phyloP scores from a whole-genome alignment of 495 filamentous ascomycete genomes.

The Platismatia glauca region DNA sequence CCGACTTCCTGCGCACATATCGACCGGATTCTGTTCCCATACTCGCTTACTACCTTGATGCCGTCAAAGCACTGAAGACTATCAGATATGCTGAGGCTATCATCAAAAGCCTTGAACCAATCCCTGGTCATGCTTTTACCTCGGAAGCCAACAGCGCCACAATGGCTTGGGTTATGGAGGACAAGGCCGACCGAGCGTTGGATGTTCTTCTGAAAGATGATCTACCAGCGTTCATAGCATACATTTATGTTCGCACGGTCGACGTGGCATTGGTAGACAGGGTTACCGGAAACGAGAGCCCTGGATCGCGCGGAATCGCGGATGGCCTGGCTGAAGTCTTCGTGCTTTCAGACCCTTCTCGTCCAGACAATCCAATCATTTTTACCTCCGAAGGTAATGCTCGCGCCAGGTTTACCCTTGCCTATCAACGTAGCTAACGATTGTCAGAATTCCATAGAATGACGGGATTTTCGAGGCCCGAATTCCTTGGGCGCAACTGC shows the following conservation, averaged over 20 bases:
- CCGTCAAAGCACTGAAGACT: slow-evolving; percentile 60
- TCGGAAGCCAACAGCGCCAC: slow-evolving; percentile 36
- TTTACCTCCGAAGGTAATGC: slow-evolving; percentile 53
- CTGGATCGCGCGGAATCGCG: slow-evolving; percentile 46
- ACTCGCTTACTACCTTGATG: slow-evolving; percentile 56
- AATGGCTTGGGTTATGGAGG: slow-evolving; percentile 45
- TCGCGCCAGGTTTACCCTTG: neutral
- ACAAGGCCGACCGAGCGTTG: slow-evolving; percentile 50
- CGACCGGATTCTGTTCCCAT: slow-evolving; percentile 61
- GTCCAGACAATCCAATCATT: slow-evolving; percentile 66
- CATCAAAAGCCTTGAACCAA: slow-evolving; percentile 41
- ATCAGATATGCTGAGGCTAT: slow-evolving; percentile 62
- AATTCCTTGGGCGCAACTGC: slow-evolving; percentile 52
- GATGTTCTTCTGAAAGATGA: slow-evolving; percentile 53
- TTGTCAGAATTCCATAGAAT: slow-evolving; percentile 49
- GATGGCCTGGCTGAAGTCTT: slow-evolving; percentile 71
- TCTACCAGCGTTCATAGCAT: slow-evolving; percentile 61
- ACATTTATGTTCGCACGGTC: slow-evolving; percentile 49
- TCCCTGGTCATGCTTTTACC: slow-evolving; percentile 39
- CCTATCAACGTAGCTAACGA: neutral
- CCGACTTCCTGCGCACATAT: slow-evolving; percentile 60
- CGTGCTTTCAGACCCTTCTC: slow-evolving; percentile 65
- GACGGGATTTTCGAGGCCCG: slow-evolving; percentile 53
- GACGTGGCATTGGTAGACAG: slow-evolving; percentile 47
- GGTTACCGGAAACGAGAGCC: slow-evolving; percentile 47